Conservation (phyloP, 2,329 filamentous ascomycete species). For the Phaeomoniella chlamydospora region DNA sequence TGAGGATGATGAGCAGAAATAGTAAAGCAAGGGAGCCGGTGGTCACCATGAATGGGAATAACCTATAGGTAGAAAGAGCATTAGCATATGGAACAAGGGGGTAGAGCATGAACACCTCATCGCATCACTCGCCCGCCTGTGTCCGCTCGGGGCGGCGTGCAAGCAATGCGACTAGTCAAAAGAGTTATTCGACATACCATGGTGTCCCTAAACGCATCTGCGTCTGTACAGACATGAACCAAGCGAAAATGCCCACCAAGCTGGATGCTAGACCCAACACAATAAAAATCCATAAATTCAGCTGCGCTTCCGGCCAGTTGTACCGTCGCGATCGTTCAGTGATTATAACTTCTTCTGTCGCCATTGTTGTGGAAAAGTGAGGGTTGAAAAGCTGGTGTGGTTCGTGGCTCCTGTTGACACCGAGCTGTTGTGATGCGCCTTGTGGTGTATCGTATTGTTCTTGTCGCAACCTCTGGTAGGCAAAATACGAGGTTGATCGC, state of each 20-base stretch:
- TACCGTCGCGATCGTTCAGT: conserved; percentile 30
- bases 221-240: conserved; percentile 44
- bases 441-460: too few species aligned
- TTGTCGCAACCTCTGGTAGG: too few species aligned
- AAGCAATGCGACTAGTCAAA: too few species aligned
- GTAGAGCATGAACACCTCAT: background rate
- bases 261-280: conserved; percentile 43
- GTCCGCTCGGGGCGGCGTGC: too few species aligned
- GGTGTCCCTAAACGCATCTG: conserved; percentile 41
- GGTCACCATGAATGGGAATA: conserved; percentile 50
- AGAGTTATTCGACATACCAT: conserved; percentile 33
- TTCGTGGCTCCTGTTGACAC: background rate
- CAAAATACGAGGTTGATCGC: too few species aligned
- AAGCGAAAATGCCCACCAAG: conserved; percentile 45
- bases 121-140: too few species aligned
- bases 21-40: conserved; percentile 40
- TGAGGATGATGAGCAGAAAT: conserved; percentile 44
- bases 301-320: conserved; percentile 50
- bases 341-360: conserved; percentile 15
- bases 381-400: conserved; percentile 1
- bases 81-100: conserved; percentile 7
- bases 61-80: conserved; percentile 25
- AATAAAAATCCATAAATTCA: conserved; percentile 51
- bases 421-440: background rate
- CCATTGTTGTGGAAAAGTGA: conserved; percentile 13